Conservation (phyloP, 345 rosid genomes). For the Pistacia atlantica region DNA sequence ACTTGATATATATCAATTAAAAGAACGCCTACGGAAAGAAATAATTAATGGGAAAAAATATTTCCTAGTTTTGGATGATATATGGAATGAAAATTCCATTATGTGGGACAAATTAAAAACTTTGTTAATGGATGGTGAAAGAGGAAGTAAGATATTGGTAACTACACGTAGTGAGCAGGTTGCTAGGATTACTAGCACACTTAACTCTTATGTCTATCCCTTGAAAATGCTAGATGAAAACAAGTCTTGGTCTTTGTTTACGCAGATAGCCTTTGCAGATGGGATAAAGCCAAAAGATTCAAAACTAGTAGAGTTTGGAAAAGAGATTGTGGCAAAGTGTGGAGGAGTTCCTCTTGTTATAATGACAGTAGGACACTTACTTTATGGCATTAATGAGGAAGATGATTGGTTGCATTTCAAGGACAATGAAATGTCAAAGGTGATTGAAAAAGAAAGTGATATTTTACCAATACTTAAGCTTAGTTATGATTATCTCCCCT, state of each 20-base stretch:
- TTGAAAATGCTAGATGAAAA: not conserved
- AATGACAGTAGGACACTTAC: conserved; percentile 14
- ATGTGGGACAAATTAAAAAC: not conserved
- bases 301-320: conserved; percentile 13
- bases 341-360: conserved; percentile 20
- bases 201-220: not conserved
- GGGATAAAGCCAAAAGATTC: not conserved
- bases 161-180: not conserved
- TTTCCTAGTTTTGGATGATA: not conserved
- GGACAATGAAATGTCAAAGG: not conserved
- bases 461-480: too few relatives aligned
- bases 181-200: not conserved
- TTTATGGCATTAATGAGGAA: conserved; percentile 1
- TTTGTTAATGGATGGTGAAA: not conserved
- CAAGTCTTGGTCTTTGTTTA: conserved; percentile 10
- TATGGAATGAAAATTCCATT: conserved; percentile 3
- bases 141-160: not conserved
- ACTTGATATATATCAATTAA: not conserved
- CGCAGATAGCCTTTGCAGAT: not conserved
- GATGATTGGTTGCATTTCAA: conserved; percentile 19
- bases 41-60: not conserved
- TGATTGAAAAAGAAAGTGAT: too few relatives aligned
- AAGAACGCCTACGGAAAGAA: not conserved
- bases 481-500: not conserved
- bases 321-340: conserved; percentile 17